phyloP scores from a whole-genome alignment of 2,329 filamentous ascomycete species.

The Lasiodiplodia gonubiensis region DNA sequence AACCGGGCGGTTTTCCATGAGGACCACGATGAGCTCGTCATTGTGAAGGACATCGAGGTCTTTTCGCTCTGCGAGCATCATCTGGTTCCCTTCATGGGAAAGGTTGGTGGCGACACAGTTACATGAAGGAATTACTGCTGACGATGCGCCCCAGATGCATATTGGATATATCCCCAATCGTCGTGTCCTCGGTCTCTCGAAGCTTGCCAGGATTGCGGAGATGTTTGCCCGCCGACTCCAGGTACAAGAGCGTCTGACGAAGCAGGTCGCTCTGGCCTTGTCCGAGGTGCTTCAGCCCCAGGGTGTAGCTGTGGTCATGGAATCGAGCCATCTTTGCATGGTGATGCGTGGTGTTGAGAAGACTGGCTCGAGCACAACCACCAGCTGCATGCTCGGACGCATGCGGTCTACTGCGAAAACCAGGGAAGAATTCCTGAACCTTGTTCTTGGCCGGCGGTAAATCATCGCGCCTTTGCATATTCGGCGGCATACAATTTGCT shows the following conservation, averaged over 20 bases:
- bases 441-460: slow-evolving; percentile 49
- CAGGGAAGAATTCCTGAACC: slow-evolving; percentile 89
- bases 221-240: slow-evolving; percentile 95
- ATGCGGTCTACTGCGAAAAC: slow-evolving; percentile 94
- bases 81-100: slow-evolving; percentile 93
- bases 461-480: not conserved
- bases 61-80: slow-evolving; percentile 97
- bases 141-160: slow-evolving; percentile 73
- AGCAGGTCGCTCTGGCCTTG: slow-evolving; percentile 92
- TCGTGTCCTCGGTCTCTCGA: slow-evolving; percentile 92
- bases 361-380: slow-evolving; percentile 83
- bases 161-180: slow-evolving; percentile 96
- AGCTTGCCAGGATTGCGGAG: slow-evolving; percentile 92
- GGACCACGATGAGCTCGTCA: slow-evolving; percentile 95
- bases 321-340: slow-evolving; percentile 96
- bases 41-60: slow-evolving; percentile 96
- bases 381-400: slow-evolving; percentile 95
- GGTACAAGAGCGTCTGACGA: slow-evolving; percentile 94
- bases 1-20: slow-evolving; percentile 96
- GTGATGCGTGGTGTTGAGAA: slow-evolving; percentile 99
- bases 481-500: slow-evolving; percentile 1
- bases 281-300: slow-evolving; percentile 92
- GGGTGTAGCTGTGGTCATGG: slow-evolving; percentile 96
- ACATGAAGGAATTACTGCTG: slow-evolving; percentile 12
- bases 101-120: slow-evolving; percentile 60